A percentile compares a stretch with the other conserved stretches of the same genome.
phyloP scores from a whole-genome alignment of 2,329 filamentous ascomycete genomes.

The Aspergillus arachidicola region DNA sequence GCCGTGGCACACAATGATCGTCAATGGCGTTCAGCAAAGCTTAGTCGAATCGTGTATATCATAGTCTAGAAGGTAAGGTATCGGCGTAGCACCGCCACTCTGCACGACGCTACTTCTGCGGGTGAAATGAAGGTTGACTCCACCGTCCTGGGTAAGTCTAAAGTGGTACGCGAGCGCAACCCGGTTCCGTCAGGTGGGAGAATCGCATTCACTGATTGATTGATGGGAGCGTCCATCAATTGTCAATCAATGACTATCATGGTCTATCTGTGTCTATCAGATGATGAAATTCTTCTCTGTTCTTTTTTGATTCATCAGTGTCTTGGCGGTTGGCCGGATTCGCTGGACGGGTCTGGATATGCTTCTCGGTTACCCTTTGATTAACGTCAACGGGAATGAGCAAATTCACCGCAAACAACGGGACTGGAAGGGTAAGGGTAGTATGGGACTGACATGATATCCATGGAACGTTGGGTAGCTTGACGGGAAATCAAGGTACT shows the following conservation, averaged over 20 bases:
- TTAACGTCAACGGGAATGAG: neutral
- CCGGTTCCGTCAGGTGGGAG: neutral
- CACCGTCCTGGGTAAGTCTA: neutral
- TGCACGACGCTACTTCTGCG: neutral
- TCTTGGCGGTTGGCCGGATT: neutral
- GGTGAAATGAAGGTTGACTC: neutral
- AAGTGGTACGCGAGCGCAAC: neutral
- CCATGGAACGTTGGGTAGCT: neutral
- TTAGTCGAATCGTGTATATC: neutral
- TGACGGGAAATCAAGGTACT: neutral
- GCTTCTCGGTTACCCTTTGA: neutral
- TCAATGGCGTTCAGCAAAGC: neutral
- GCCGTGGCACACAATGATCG: neutral
- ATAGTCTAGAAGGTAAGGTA: neutral
- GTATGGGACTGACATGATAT: neutral
- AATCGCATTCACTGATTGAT: neutral
- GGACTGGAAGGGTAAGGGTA: neutral
- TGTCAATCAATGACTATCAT: neutral
- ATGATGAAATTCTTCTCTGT: neutral
- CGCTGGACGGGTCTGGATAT: neutral
- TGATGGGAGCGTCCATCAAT: neutral
- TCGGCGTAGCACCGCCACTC: neutral
- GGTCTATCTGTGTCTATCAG: neutral
- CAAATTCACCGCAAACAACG: neutral
- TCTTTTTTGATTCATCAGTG: neutral